Base-by-base conservation (phyloP, 371 early-diverging fungal species). In the Batrachochytrium dendrobatidis region DNA sequence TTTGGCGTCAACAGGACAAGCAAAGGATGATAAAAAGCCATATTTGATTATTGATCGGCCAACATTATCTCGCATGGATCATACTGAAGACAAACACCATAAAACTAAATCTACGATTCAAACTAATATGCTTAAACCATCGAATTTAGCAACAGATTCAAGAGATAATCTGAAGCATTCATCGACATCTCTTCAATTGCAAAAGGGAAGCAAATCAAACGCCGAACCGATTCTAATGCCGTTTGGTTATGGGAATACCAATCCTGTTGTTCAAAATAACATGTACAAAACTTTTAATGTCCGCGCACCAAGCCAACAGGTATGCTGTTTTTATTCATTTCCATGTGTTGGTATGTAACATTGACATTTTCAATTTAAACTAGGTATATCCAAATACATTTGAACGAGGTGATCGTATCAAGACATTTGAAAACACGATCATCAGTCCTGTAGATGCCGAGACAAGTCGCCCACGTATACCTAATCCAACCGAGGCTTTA, bases 221-320 rank as follows among this genome's bases (percentile, higher is more conserved):
- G n/a, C n/a, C n/a, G n/a, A n/a, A n/a, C n/a, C n/a, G 34, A 57
- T n/a, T n/a, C n/a, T 60, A 55, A 22, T 24, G 18, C 31, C 22
- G 22, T 56, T 34, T 18, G 61, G 61, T 34, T n/a, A 8, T 32
- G 61, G 61, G 25, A 60, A 60, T 35, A 43, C 55, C 18, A 26
- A 55, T 15, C 55, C 61, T 8, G 24, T 29, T n/a, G 55, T 54
- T 15, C 61, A 35, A 1, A 10, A 30, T 39, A 24, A 58, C 20
- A 22, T 17, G 5, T 12, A 45, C 24, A 60, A 60, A 20, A 54
- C 61, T 15, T 60, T 60, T 46, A 60, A 60, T 29, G 43, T 60
- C 3, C 53, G 55, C 22, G 61, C 61, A 17, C 61, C 61, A 5
- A 1, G 53, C 39, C n/a, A 25, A 24, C 45, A 58, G 45, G 59